Base-by-base conservation (phyloP, 257 asterid genomes). In the Fraxinus cuspidata region DNA sequence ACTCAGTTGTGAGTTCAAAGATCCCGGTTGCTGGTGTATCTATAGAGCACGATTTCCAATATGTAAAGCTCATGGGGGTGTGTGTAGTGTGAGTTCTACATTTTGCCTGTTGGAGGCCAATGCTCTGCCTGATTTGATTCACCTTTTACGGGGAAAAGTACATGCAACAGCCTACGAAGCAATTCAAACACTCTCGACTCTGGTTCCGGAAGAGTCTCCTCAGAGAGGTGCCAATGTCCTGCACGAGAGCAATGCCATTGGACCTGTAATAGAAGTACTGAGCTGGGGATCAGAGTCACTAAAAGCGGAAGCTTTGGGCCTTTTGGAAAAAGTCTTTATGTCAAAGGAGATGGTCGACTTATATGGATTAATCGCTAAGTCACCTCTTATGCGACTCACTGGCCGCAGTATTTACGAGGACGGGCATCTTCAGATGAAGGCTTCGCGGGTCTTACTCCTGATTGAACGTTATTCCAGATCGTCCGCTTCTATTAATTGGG, bases 81-180 rank as follows among this genome's bases (percentile, higher is more conserved):
- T 78, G 0, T 88, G 92, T 78, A 83, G 87, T 1, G 81, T 82
- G 21, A 75, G 13, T 18, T 83, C 84, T 2, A 84, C 92, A 25
- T 90, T 90, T 80, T 90, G 94, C 72, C 66, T 88, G 75, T 18
- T 90, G 74, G 85, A 90, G 75, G 90, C 85, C 21, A 58, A 71
- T 58, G 91, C 89, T 21, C 73, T 86, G 85, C 87, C 89, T 5
- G 91, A 74, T 74, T 77, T 90, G 8, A 85, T 90, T 10, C 44
- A 34, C 0, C 87, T 85, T 3, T n/a, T 90, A 32, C 83, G 21
- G 25, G 87, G 69, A 56, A 85, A 83, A 40, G 86, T 85, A 56
- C 90, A 90, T 4, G 92, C 87, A 51, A 85, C 92, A 1, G 87
- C 94, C 53, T 88, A 85, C 25, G 94, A 90, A 75, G 94, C 90